phyloP scores from a whole-genome alignment of 176 grass and related monocot species.

The Eleusine indica region DNA sequence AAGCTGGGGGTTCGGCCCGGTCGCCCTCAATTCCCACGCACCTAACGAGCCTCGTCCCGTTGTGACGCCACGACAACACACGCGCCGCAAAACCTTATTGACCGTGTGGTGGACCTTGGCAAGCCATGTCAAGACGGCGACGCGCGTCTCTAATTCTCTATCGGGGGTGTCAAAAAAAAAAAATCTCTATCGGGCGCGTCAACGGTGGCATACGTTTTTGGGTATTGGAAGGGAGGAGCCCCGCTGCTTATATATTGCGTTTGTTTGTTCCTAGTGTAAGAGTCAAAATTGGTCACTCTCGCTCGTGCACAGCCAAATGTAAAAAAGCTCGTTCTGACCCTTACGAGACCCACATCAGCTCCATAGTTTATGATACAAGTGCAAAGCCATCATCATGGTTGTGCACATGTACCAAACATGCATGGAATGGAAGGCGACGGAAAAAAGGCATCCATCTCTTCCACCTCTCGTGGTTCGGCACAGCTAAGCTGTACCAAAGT shows the following conservation, averaged over 20 bases:
- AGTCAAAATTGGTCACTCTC: background rate
- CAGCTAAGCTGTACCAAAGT: conserved; percentile 18
- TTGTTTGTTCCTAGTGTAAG: background rate
- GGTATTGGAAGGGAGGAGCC: background rate
- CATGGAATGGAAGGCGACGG: background rate
- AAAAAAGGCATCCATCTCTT: background rate
- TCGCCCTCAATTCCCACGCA: background rate
- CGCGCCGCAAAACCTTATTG: no score
- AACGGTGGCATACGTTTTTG: background rate
- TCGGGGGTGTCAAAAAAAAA: background rate
- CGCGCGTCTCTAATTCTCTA: background rate
- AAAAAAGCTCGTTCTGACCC: no score
- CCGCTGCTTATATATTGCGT: background rate
- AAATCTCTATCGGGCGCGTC: background rate
- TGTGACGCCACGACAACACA: background rate
- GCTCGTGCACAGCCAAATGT: no score
- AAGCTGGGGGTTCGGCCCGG: background rate
- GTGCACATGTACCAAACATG: conserved; percentile 38
- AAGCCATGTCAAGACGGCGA: background rate
- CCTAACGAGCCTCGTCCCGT: background rate
- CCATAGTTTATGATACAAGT: background rate
- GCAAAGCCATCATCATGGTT: background rate
- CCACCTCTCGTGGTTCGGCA: background rate
- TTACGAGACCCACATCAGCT: no score
- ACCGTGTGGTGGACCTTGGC: background rate